Evolutionary conservation across 495 filamentous ascomycete genomes (phyloP).

Genomic region (Talaromyces trachyspermus): DNA sequence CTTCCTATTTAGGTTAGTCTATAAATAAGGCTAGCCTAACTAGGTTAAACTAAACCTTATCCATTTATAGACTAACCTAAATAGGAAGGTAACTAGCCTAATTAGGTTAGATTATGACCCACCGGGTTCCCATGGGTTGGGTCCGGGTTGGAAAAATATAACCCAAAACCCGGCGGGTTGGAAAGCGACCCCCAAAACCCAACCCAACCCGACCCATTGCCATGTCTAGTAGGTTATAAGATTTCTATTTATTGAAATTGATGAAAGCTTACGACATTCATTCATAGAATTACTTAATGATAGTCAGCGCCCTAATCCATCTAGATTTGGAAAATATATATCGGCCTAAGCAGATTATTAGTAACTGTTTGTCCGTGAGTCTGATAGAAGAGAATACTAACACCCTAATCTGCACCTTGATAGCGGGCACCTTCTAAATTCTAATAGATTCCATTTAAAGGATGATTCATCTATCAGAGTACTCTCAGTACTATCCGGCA

Average conservation of each 20-base stretch:
- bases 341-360: constrained; percentile 3
- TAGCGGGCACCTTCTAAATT: constrained; percentile 3
- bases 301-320: constrained; percentile 9
- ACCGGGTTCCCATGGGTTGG: no score
- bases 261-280: constrained; percentile 3
- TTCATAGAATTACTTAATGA: constrained; percentile 7
- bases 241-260: neutral
- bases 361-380: neutral
- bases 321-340: constrained; percentile 10
- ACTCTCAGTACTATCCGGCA: neutral
- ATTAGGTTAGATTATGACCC: no score
- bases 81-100: no score
- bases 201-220: no score
- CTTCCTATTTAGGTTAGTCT: no score
- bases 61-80: no score
- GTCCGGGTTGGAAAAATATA: no score
- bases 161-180: no score
- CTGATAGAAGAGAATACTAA: constrained; percentile 4
- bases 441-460: constrained; percentile 4
- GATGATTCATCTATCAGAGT: constrained; percentile 3
- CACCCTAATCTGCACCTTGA: constrained; percentile 4
- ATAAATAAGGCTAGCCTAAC: no score
- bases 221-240: neutral
- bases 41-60: no score
- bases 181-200: no score